Conservation (phyloP, 768 basidiomycete genomes). For the Boletus reticuloceps region DNA sequence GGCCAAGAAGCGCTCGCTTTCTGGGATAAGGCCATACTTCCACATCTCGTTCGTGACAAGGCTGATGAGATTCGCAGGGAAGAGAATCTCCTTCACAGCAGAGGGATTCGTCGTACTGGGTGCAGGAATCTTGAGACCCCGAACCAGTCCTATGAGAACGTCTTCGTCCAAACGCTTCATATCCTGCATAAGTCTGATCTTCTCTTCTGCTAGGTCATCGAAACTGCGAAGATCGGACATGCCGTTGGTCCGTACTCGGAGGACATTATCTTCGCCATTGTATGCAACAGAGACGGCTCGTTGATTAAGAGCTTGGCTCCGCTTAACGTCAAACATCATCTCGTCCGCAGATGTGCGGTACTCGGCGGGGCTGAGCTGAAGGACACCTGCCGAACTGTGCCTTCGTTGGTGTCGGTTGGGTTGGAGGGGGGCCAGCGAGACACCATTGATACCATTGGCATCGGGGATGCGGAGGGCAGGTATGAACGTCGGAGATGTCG, state of each 20-base stretch:
- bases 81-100: conserved; percentile 95
- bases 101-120: conserved; percentile 89
- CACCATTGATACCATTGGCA: conserved; percentile 40
- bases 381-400: conserved; percentile 84
- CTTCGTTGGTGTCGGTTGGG: conserved; percentile 70
- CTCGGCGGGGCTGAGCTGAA: conserved; percentile 56
- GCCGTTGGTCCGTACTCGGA: conserved; percentile 64
- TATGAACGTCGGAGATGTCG: conserved; percentile 83
- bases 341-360: conserved; percentile 77
- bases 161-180: conserved; percentile 90
- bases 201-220: conserved; percentile 93
- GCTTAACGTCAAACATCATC: conserved; percentile 69
- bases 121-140: conserved; percentile 88
- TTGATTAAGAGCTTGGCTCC: conserved; percentile 66
- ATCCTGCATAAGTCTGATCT: conserved; percentile 91
- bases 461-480: conserved; percentile 67
- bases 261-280: conserved; percentile 73
- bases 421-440: conserved; percentile 35
- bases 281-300: conserved; percentile 88
- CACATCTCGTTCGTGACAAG: conserved; percentile 99
- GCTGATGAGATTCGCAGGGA: conserved; percentile 98
- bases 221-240: conserved; percentile 69
- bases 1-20: conserved; percentile 96
- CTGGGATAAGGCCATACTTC: conserved; percentile 96
- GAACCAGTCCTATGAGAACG: conserved; percentile 84